A percentile compares a stretch with the other conserved stretches of the same genome.
phyloP scores from a whole-genome alignment of 345 rosid genomes.

The Mercurialis annua region DNA sequence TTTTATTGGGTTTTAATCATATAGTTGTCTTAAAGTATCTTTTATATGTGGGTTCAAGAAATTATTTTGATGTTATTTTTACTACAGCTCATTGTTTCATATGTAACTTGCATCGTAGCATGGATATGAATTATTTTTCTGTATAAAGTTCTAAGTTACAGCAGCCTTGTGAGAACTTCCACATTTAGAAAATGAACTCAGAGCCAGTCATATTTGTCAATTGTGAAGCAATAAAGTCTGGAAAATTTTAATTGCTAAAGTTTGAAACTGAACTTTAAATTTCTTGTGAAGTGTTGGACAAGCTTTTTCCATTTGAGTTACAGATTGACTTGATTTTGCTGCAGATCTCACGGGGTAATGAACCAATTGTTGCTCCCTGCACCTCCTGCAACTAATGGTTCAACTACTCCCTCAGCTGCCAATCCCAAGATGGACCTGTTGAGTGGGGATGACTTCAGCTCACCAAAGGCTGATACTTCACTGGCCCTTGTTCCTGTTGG shows the following conservation, averaged over 20 bases:
- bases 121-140: not conserved
- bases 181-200: not conserved
- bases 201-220: not conserved
- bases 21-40: not conserved
- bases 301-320: conserved; percentile 13
- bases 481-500: conserved; percentile 86
- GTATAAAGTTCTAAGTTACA: not conserved
- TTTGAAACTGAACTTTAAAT: not conserved
- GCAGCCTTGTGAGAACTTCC: not conserved
- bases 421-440: conserved; percentile 82
- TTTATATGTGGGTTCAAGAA: not conserved
- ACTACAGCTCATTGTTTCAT: not conserved
- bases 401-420: conserved; percentile 40
- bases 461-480: conserved; percentile 57
- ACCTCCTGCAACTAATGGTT: conserved; percentile 67
- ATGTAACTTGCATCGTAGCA: not conserved
- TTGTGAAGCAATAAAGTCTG: not conserved
- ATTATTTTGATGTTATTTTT: no score
- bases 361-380: conserved; percentile 82
- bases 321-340: conserved; percentile 13
- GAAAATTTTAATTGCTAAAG: not conserved
- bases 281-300: not conserved
- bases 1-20: not conserved
- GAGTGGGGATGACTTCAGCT: conserved; percentile 82
- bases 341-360: conserved; percentile 57